Conservation (phyloP, 2,329 filamentous ascomycete genomes). For the Rachicladosporium sp. region DNA sequence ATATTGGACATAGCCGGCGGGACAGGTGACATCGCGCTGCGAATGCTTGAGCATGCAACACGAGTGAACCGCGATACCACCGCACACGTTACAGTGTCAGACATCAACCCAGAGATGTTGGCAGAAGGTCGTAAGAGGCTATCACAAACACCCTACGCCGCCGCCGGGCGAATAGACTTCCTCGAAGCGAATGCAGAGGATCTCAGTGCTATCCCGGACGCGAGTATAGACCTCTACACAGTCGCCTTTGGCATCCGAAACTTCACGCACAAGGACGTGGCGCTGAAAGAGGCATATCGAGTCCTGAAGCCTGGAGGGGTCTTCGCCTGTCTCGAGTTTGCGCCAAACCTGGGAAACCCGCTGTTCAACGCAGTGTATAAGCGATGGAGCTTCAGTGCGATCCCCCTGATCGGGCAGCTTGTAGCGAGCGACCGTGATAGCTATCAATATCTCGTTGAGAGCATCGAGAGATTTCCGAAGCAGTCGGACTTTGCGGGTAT, state of each 20-base stretch:
- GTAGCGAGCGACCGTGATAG: slow-evolving; percentile 89
- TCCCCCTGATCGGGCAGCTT: slow-evolving; percentile 87
- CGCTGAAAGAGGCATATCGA: slow-evolving; percentile 69
- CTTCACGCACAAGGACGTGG: slow-evolving; percentile 81
- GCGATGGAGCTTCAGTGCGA: slow-evolving; percentile 88
- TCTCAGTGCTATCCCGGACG: slow-evolving; percentile 52
- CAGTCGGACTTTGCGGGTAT: slow-evolving; percentile 75
- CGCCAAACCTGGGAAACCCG: slow-evolving; percentile 59
- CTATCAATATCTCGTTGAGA: slow-evolving; percentile 97
- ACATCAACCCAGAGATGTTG: slow-evolving; percentile 95
- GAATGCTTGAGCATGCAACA: slow-evolving; percentile 79
- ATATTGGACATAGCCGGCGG: slow-evolving; percentile 95
- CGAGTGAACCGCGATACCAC: slow-evolving; percentile 66
- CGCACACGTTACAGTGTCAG: slow-evolving; percentile 77
- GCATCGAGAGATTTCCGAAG: slow-evolving; percentile 82
- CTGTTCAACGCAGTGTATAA: slow-evolving; percentile 81
- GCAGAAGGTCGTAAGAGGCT: slow-evolving; percentile 74
- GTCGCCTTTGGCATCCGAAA: slow-evolving; percentile 96
- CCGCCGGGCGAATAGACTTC: slow-evolving; percentile 49
- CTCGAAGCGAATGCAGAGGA: slow-evolving; percentile 83
- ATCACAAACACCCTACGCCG: slow-evolving; percentile 46
- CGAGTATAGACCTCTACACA: slow-evolving; percentile 85
- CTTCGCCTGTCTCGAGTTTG: slow-evolving; percentile 94
- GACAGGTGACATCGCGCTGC: slow-evolving; percentile 95
- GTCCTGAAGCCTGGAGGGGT: slow-evolving; percentile 90